Evolutionary conservation across 192 early-diverging fungal genomes (phyloP).

Genomic region (Chytriomyces sp.): DNA sequence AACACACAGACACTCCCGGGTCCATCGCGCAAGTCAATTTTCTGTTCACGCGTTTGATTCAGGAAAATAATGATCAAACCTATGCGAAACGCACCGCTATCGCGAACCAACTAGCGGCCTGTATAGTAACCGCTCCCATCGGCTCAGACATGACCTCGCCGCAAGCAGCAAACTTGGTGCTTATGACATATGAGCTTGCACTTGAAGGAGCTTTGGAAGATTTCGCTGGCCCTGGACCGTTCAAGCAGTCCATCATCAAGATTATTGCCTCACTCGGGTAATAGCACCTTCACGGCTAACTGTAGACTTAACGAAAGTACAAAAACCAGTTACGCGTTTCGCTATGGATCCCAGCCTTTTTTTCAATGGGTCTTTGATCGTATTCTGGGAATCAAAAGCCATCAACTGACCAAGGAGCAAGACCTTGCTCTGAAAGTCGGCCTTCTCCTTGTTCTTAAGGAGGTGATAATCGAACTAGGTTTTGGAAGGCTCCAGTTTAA

Average conservation of each 20-base stretch:
- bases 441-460: conserved; percentile 8
- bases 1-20: too few species aligned
- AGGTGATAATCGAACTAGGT: too few species aligned
- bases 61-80: conserved; percentile 10
- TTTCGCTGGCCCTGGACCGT: neutral
- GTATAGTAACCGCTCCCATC: conserved; percentile 1
- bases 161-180: conserved; percentile 6
- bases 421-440: conserved; percentile 3
- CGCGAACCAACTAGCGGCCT: conserved; percentile 18
- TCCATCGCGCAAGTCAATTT: too few species aligned
- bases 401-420: neutral
- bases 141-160: conserved; percentile 5
- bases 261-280: conserved; percentile 3
- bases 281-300: neutral
- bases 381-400: neutral
- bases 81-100: conserved; percentile 19
- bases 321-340: neutral
- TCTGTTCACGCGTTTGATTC: conserved; percentile 19
- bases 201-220: conserved; percentile 24
- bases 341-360: conserved; percentile 16
- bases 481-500: neutral
- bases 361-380: conserved; percentile 23
- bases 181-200: conserved; percentile 15
- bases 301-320: neutral
- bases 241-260: conserved; percentile 2